Evolutionary conservation across 2,329 filamentous ascomycete genomes (phyloP).

Genomic region (Chalaropsis ovoidea): DNA sequence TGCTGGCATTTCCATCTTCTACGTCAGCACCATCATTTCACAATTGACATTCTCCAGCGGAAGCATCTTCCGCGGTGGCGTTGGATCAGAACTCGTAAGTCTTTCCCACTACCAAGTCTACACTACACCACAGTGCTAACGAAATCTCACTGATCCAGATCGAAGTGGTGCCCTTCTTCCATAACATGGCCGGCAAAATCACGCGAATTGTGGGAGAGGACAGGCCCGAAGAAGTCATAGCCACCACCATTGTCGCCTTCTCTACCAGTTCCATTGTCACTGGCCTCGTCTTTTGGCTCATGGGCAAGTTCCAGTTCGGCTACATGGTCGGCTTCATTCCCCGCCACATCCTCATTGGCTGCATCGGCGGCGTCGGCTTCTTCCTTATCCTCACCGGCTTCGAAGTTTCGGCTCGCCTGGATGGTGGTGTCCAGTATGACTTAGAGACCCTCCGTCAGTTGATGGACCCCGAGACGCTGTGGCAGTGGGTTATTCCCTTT

Average conservation of each 20-base stretch:
- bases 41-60: slow-evolving; percentile 81
- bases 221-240: slow-evolving; percentile 74
- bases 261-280: slow-evolving; percentile 84
- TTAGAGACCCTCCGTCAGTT: slow-evolving; percentile 65
- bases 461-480: slow-evolving; percentile 60
- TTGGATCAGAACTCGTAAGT: slow-evolving; percentile 82
- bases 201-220: slow-evolving; percentile 66
- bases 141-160: slow-evolving; percentile 45
- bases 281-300: slow-evolving; percentile 79
- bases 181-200: slow-evolving; percentile 93
- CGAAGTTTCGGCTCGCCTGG: slow-evolving; percentile 81
- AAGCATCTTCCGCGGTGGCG: slow-evolving; percentile 79
- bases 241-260: slow-evolving; percentile 88
- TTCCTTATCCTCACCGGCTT: slow-evolving; percentile 87
- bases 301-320: slow-evolving; percentile 78
- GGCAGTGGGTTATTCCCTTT: slow-evolving; percentile 75
- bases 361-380: slow-evolving; percentile 93
- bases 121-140: background rate
- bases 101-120: background rate
- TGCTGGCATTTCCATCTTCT: slow-evolving; percentile 96
- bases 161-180: slow-evolving; percentile 96
- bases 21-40: slow-evolving; percentile 90
- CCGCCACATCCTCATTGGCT: slow-evolving; percentile 89
- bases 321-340: slow-evolving; percentile 96
- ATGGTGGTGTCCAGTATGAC: slow-evolving; percentile 76